Evolutionary conservation across 371 early-diverging fungal genomes (phyloP).

Genomic region (Apophysomyces trapeziformis): DNA sequence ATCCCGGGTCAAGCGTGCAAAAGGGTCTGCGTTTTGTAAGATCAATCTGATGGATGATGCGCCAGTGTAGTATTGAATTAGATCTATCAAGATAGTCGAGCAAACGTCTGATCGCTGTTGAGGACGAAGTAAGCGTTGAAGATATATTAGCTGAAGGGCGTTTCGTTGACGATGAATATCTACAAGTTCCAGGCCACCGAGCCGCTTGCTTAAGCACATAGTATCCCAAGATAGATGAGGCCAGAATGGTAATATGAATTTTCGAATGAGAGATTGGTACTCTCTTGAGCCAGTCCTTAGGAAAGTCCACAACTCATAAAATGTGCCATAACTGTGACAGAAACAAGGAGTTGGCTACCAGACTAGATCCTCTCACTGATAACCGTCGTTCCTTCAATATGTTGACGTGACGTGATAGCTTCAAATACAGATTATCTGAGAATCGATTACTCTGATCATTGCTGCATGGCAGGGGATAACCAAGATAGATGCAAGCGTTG

Average conservation of each 20-base stretch:
- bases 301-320: neutral
- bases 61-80: neutral
- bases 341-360: no score
- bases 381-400: no score
- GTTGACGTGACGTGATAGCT: no score
- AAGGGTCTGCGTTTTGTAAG: no score
- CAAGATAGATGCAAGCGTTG: no score
- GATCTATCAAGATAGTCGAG: neutral
- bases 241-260: neutral
- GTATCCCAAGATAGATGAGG: neutral
- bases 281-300: neutral
- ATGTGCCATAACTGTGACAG: neutral
- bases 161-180: neutral
- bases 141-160: neutral
- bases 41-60: neutral
- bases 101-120: neutral
- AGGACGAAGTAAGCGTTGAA: neutral
- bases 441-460: no score
- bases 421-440: no score
- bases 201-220: neutral
- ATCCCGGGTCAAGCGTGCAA: no score
- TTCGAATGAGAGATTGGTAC: neutral
- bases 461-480: no score
- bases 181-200: neutral
- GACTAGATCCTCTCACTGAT: no score